Conservation (phyloP, 2,329 filamentous ascomycete genomes). For the Nannizzia gypsea region DNA sequence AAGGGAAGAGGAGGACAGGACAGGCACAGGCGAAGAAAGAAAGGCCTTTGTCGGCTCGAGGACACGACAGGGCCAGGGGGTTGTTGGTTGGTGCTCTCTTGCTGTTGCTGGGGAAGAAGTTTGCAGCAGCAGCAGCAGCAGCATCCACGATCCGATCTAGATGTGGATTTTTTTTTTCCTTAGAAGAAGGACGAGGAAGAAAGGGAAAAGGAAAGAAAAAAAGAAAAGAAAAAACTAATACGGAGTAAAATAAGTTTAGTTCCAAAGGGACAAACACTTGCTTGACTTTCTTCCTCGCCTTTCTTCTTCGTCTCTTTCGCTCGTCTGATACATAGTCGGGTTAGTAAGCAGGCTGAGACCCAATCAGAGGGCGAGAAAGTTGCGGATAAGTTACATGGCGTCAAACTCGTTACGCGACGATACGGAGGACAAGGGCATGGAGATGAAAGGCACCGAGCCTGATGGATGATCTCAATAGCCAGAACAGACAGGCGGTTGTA, state of each 20-base stretch:
- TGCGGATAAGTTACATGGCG: not conserved
- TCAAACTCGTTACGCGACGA: not conserved
- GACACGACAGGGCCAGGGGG: not conserved
- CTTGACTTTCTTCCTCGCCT: not conserved
- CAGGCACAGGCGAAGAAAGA: too few species aligned
- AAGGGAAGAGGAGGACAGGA: not conserved
- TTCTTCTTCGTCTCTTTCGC: not conserved
- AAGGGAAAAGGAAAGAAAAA: not conserved
- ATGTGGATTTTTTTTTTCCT: constrained; percentile 2
- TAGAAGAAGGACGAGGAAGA: not conserved
- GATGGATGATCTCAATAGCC: too few species aligned
- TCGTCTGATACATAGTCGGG: not conserved
- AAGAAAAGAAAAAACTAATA: not conserved
- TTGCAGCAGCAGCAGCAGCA: too few species aligned
- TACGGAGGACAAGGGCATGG: not conserved
- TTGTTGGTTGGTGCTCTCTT: not conserved
- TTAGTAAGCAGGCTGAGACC: not conserved
- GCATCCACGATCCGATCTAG: constrained; percentile 3
- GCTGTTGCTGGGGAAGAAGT: too few species aligned
- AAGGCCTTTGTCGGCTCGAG: not conserved
- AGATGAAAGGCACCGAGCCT: too few species aligned
- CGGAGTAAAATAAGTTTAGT: too few species aligned
- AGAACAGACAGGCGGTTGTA: too few species aligned
- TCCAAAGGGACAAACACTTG: not conserved
- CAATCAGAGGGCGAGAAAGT: not conserved